Base-by-base conservation (phyloP, 2,329 filamentous ascomycete genomes). In the Diaporthe sp. region DNA sequence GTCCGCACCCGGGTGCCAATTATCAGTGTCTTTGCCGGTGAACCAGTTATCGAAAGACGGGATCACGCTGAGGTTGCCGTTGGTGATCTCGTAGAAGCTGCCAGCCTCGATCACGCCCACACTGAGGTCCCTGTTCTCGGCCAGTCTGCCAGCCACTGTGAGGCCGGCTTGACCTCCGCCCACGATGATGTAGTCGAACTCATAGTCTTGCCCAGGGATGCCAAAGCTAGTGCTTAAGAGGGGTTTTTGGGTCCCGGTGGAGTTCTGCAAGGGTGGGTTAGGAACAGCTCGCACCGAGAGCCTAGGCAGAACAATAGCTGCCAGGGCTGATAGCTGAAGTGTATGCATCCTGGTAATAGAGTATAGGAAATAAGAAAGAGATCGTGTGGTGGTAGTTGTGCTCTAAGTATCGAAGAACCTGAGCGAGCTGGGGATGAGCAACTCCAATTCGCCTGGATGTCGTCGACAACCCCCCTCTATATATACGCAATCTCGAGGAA, bases 171-270 rank as follows among this genome's bases (percentile, higher is more conserved):
- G 58, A 3, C 74, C 74, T 1, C 74, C 74, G 12, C 74, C 74
- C 5, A 76, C 63, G 1, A 76, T 28, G 10, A 76, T 49, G 44
- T 76, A 76, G 61, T 75, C 73, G 82, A 86, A 88, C 8, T 63
- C 57, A 25, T 55, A 63, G 13, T 49, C 47, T 7, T 63, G 37
- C 3, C 67, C 73, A 2, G 65, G 57, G 3, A 75, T 65, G 2
- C 73, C 73, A 42, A 74, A 74, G 17, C 28, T 47, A 7, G 57
- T 25, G 20, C 71, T 58, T 22, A 61, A 39, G 39, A 72, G 71
- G 8, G 39, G 15, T 0, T 0, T 9, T 12, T 63, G 39, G 12
- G 60, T 12, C 39, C 39, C 17, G 28, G 60, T 44, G 42, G 39
- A 47, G 34, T 71, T 55, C 28, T 71, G 67, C 17, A 4, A 13